phyloP scores from a whole-genome alignment of 2,329 filamentous ascomycete species.

The Calonectria henricotiae region DNA sequence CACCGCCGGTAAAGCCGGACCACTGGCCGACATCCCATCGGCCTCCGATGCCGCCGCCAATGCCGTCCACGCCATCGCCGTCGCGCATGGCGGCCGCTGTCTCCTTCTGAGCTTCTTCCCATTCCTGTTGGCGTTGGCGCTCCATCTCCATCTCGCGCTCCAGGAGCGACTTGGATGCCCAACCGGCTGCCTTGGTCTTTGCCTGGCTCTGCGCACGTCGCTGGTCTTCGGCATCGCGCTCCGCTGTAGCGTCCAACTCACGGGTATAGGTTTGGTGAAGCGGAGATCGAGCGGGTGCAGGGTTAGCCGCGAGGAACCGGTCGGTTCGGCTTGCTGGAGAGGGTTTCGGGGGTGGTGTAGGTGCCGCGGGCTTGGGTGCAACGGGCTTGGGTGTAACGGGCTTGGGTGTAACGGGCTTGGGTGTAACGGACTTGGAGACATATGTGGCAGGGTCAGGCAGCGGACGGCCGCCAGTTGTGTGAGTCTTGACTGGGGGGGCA shows the following conservation, averaged over 20 bases:
- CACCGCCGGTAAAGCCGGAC: slow-evolving; percentile 82
- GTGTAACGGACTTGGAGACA: slow-evolving; percentile 38
- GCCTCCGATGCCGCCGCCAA: slow-evolving; percentile 77
- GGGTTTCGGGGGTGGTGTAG: slow-evolving; percentile 39
- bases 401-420: slow-evolving; percentile 43
- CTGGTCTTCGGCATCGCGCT: slow-evolving; percentile 76
- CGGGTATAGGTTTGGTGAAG: slow-evolving; percentile 70
- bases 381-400: not conserved
- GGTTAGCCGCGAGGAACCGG: slow-evolving; percentile 71
- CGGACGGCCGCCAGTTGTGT: slow-evolving; percentile 57
- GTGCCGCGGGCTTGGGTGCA: slow-evolving; percentile 24
- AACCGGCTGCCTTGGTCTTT: slow-evolving; percentile 75
- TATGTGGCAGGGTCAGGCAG: slow-evolving; percentile 47
- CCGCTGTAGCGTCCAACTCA: slow-evolving; percentile 71
- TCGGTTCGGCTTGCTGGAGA: slow-evolving; percentile 68
- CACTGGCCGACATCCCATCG: slow-evolving; percentile 86
- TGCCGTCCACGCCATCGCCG: slow-evolving; percentile 72
- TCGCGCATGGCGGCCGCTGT: slow-evolving; percentile 71
- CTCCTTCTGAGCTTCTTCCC: slow-evolving; percentile 83
- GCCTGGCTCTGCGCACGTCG: slow-evolving; percentile 72
- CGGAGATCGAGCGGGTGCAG: slow-evolving; percentile 62
- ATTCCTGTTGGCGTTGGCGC: slow-evolving; percentile 82
- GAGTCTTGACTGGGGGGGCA: slow-evolving; percentile 55
- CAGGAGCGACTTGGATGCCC: slow-evolving; percentile 79
- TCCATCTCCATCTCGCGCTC: slow-evolving; percentile 89